Conservation (phyloP, 345 rosid species). For the Lepidium didymum region DNA sequence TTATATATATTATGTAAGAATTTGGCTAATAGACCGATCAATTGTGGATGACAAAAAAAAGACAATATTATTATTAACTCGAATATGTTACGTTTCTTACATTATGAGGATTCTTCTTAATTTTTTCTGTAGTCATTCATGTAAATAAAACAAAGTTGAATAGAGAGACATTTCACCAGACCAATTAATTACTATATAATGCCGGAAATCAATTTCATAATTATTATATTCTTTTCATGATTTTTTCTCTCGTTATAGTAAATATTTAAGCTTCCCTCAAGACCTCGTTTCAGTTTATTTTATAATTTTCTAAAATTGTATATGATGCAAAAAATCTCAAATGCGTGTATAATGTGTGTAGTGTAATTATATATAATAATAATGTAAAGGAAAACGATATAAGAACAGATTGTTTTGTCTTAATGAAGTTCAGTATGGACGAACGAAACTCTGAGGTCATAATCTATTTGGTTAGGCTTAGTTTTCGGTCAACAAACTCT, state of each 20-base stretch:
- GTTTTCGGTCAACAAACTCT: slow-evolving; percentile 8
- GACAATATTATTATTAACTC: not conserved
- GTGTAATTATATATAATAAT: not conserved
- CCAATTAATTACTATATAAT: not conserved
- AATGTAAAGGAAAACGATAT: not conserved
- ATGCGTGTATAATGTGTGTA: slow-evolving; percentile 7
- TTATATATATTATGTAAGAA: too few relatives aligned
- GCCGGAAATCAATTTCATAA: not conserved
- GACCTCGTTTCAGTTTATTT: not conserved
- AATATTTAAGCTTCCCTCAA: not conserved
- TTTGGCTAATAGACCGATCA: too few relatives aligned
- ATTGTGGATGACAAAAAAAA: too few relatives aligned
- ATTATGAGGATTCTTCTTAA: not conserved
- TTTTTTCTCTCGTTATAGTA: not conserved
- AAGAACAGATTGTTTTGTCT: not conserved
- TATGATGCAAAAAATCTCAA: not conserved
- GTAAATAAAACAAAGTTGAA: slow-evolving; percentile 2
- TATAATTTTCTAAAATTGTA: not conserved
- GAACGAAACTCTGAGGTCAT: not conserved
- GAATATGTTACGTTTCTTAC: slow-evolving; percentile 10
- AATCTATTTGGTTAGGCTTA: slow-evolving; percentile 12
- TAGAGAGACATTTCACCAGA: slow-evolving; percentile 6
- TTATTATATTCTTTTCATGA: not conserved
- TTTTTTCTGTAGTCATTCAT: not conserved
- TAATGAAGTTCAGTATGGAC: not conserved